phyloP scores from a whole-genome alignment of 1,284 basidiomycete species.

The Farysia itapuensis region DNA sequence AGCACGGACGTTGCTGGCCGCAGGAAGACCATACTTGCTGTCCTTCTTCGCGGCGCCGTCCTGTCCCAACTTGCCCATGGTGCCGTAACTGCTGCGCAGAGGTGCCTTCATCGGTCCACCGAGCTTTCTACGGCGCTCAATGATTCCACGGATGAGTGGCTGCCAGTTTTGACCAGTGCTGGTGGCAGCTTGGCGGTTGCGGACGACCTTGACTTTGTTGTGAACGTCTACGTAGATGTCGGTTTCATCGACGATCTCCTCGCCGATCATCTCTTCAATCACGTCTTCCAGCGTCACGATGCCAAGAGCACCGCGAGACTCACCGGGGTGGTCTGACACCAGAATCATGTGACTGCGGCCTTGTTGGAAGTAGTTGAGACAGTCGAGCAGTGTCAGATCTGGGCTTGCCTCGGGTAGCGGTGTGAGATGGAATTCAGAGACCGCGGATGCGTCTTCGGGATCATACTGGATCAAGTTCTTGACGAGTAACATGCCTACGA shows the following conservation, averaged over 20 bases:
- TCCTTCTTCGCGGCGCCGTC: slow-evolving; percentile 6
- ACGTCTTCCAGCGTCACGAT: slow-evolving; percentile 63
- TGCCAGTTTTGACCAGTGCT: slow-evolving; percentile 43
- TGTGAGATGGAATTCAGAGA: slow-evolving; percentile 64
- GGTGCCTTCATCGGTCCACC: slow-evolving; percentile 45
- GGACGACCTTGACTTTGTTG: slow-evolving; percentile 52
- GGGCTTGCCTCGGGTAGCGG: slow-evolving; percentile 89
- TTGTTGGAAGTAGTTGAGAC: slow-evolving; percentile 70
- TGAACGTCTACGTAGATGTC: slow-evolving; percentile 57
- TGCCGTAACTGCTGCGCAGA: slow-evolving; percentile 47
- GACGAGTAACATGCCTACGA: slow-evolving; percentile 78
- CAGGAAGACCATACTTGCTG: slow-evolving; percentile 31
- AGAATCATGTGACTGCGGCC: slow-evolving; percentile 90
- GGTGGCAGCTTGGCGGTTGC: slow-evolving; percentile 17
- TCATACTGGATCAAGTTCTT: slow-evolving; percentile 83
- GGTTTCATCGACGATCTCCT: slow-evolving; percentile 58
- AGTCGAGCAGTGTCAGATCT: slow-evolving; percentile 69
- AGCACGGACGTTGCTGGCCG: slow-evolving; percentile 10
- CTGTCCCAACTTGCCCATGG: slow-evolving; percentile 19
- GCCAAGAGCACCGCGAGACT: slow-evolving; percentile 70
- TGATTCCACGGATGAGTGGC: slow-evolving; percentile 57
- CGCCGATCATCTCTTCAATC: slow-evolving; percentile 66
- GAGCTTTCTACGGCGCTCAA: slow-evolving; percentile 54
- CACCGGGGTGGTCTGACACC: slow-evolving; percentile 79
- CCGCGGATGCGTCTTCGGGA: slow-evolving; percentile 74